These are phyloP conservation scores for Isatis tinctoria DNA, from an alignment of 345 rosid genomes.

Conservation along the genomic window DNA sequence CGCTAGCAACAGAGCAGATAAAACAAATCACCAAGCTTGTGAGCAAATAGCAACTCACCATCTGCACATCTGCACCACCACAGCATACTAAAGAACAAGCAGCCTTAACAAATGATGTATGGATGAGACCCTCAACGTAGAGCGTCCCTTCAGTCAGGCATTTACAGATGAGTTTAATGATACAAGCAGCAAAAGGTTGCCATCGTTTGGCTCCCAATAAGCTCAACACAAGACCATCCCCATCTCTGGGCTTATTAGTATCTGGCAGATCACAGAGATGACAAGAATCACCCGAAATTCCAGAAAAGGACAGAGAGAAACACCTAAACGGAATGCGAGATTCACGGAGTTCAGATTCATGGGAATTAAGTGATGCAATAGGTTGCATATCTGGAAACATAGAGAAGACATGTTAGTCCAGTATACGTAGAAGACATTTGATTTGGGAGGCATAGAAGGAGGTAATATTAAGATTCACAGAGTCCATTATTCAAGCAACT, in stretches of 20 bases:
- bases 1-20: slow-evolving; percentile 3
- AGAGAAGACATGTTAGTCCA: slow-evolving; percentile 20
- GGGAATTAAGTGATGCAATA: slow-evolving; percentile 42
- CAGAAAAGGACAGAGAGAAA: slow-evolving; percentile 57
- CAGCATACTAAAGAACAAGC: slow-evolving; percentile 70
- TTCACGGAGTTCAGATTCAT: slow-evolving; percentile 29
- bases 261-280: slow-evolving; percentile 64
- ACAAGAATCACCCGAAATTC: slow-evolving; percentile 46
- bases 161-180: slow-evolving; percentile 70
- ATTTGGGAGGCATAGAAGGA: neutral
- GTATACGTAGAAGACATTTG: neutral
- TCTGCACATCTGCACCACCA: slow-evolving; percentile 81
- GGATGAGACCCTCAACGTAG: slow-evolving; percentile 77
- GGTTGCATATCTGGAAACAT: slow-evolving; percentile 55
- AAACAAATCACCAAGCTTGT: slow-evolving; percentile 15
- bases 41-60: slow-evolving; percentile 48
- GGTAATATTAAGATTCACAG: neutral
- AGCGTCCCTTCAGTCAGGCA: slow-evolving; percentile 91
- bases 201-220: slow-evolving; percentile 57
- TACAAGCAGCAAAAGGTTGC: slow-evolving; percentile 80
- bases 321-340: slow-evolving; percentile 51
- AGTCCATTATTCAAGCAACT: neutral
- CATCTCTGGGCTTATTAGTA: slow-evolving; percentile 54
- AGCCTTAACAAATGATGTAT: slow-evolving; percentile 55
- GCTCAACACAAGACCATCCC: slow-evolving; percentile 64